A percentile compares a stretch with the other conserved stretches of the same genome.
Conservation (phyloP, 2,329 filamentous ascomycete genomes). For the Ophiostoma ulmi region DNA sequence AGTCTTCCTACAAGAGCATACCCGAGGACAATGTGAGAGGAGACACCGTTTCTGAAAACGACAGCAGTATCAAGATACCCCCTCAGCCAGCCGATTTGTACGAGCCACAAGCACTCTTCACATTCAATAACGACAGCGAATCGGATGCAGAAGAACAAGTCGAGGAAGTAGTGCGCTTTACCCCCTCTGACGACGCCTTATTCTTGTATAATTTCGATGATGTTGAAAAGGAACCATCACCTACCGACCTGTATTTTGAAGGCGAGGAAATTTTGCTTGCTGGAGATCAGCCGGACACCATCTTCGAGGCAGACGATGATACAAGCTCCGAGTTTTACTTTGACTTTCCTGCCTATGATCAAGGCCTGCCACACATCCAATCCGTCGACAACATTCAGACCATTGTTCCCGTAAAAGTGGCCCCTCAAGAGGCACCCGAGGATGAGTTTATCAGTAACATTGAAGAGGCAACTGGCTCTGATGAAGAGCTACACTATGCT, state of each 20-base stretch:
- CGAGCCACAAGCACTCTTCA: neutral
- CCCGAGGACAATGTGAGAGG: neutral
- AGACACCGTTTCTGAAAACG: neutral
- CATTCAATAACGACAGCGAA: neutral
- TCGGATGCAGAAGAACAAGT: neutral
- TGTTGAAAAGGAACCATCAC: neutral
- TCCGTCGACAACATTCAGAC: neutral
- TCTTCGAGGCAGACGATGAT: conserved; percentile 9
- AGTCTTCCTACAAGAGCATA: neutral
- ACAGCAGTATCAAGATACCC: neutral
- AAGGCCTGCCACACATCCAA: neutral
- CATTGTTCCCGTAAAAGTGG: neutral
- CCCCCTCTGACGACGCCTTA: neutral
- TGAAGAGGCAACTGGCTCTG: neutral
- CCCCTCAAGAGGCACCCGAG: neutral
- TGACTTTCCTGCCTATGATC: conserved; percentile 16
- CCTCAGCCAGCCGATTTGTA: neutral
- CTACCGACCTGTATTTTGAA: neutral
- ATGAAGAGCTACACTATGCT: neutral
- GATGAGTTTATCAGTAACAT: neutral
- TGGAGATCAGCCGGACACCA: conserved; percentile 8
- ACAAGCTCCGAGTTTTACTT: conserved; percentile 12
- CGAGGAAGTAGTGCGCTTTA: neutral
- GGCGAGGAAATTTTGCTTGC: neutral
- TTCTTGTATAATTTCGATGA: conserved; percentile 8